Evolutionary conservation across 2,329 filamentous ascomycete species (phyloP).

Genomic region (Colletotrichum magnum): DNA sequence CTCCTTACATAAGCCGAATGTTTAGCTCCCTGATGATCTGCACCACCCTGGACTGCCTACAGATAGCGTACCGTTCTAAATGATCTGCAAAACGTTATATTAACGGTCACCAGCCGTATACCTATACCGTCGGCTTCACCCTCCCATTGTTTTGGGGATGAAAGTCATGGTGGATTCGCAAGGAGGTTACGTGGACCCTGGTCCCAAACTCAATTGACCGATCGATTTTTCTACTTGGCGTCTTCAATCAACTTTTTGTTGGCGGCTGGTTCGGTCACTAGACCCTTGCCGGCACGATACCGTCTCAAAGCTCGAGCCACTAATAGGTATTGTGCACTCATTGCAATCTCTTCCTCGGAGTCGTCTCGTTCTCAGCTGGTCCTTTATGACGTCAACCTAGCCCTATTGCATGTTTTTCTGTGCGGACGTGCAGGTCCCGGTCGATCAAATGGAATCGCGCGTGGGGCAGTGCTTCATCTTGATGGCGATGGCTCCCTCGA

Average conservation of each 20-base stretch:
- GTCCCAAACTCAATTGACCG: conserved; percentile 21
- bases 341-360: conserved; percentile 4
- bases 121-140: background rate
- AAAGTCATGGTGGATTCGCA: background rate
- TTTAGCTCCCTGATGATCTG: background rate
- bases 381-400: conserved; percentile 31
- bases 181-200: conserved; percentile 12
- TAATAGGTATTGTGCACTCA: background rate
- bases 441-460: conserved; percentile 11
- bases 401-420: conserved; percentile 22
- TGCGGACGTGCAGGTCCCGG: conserved; percentile 26
- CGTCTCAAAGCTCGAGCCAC: conserved; percentile 1
- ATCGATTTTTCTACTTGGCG: background rate
- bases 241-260: conserved; percentile 2
- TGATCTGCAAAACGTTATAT: conserved; percentile 34
- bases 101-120: conserved; percentile 20
- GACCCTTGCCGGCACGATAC: background rate
- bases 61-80: conserved; percentile 16
- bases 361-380: background rate
- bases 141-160: background rate
- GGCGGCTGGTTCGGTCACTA: background rate
- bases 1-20: background rate
- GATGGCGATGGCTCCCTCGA: conserved; percentile 17
- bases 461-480: conserved; percentile 18
- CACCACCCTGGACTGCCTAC: background rate